A percentile compares a stretch with the other conserved stretches of the same genome.
Conservation (phyloP, 2,329 filamentous ascomycete species). For the Exophiala mesophila region DNA sequence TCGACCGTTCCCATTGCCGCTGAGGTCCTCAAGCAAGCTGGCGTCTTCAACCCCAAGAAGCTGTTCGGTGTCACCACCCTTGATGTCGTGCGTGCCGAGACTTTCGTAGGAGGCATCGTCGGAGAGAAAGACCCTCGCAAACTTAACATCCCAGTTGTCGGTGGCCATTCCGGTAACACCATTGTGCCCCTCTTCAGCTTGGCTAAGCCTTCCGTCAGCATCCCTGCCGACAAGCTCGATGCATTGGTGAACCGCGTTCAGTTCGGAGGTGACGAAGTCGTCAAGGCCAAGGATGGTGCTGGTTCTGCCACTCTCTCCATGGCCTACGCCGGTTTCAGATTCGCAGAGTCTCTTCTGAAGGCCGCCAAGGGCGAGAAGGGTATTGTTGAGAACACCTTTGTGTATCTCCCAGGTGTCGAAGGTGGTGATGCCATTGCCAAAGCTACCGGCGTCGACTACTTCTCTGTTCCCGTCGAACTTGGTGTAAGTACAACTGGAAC, state of each 20-base stretch:
- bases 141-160: constrained; percentile 84
- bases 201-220: constrained; percentile 70
- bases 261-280: constrained; percentile 95
- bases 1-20: constrained; percentile 96
- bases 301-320: constrained; percentile 90
- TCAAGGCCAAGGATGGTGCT: constrained; percentile 88
- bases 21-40: constrained; percentile 89
- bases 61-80: constrained; percentile 98
- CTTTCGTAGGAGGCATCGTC: constrained; percentile 81
- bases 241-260: constrained; percentile 89
- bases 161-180: constrained; percentile 95
- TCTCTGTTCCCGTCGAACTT: constrained; percentile 92
- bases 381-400: constrained; percentile 88
- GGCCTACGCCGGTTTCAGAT: constrained; percentile 95
- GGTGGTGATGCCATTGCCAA: constrained; percentile 83
- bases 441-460: constrained; percentile 82
- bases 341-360: constrained; percentile 90
- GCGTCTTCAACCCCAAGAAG: constrained; percentile 89
- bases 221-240: constrained; percentile 86
- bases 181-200: constrained; percentile 98
- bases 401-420: constrained; percentile 86
- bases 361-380: constrained; percentile 84
- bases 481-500: constrained; percentile 61
- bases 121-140: constrained; percentile 79
- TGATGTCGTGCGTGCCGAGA: constrained; percentile 96